Evolutionary conservation across 441 rosid species (phyloP), one percentile per base, ranked within the genome.

Genomic region (Mallotus japonicus): DNA sequence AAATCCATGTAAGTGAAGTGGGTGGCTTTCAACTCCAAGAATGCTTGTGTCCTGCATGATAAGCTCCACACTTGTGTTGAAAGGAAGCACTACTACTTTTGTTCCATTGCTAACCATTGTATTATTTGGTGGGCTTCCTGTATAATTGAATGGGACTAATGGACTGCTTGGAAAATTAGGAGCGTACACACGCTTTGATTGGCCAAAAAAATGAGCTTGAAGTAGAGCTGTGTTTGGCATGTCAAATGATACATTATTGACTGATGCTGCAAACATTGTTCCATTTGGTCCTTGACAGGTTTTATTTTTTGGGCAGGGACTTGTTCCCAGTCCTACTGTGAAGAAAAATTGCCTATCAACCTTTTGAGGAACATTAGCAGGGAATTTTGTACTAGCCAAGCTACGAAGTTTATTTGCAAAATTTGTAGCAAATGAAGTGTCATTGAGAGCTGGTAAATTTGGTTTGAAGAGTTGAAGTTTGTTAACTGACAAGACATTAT

Each of bases 1-100:
- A 74, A 71, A 82, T 20, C 95, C 90, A 76, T 87, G 92, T 71
- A 88, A 82, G 73, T 91, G 94, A 28, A 89, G 60, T 46, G 92
- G 97, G 62, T 89, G 97, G 66, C 85, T 86, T 75, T 91, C 92
- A 9, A 85, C 83, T 56, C 87, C 88, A 32, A 91, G 74, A n/a
- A 89, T 85, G 70, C 86, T 87, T 3, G 92, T 89, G 65, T 81
- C 95, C 20, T 88, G 92, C 73, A 91, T 51, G 14, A 89, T 83
- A 4, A 91, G 14, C 72, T 89, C 90, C 15, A 86, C 89, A 19
- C 79, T 84, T 11, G 95, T 77, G 70, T 87, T 85, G 71, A 78
- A 90, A 37, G 80, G 81, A 46, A 90, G 62, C 15, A 80, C 87
- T 46, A 79, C 71, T 1, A 76, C 58, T 71, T 82, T 88, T 3